Evolutionary conservation across 2,329 filamentous ascomycete species (phyloP).

Genomic region (Paramyrothecium sp.): DNA sequence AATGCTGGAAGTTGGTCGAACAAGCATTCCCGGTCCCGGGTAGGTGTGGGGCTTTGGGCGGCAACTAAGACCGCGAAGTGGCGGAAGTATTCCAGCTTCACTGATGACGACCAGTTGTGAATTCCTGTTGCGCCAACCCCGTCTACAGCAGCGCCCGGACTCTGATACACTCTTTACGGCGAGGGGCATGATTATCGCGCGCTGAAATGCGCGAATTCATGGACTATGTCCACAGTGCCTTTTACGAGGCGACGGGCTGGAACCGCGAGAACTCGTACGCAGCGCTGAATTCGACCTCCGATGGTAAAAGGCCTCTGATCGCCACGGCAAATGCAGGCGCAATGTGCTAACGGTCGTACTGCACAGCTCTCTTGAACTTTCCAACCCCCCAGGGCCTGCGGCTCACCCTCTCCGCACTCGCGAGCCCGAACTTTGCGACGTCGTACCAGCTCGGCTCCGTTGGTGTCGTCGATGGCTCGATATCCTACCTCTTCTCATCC

Average conservation of each 20-base stretch:
- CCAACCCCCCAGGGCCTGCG: slow-evolving; percentile 80
- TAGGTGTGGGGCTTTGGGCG: too few relatives aligned
- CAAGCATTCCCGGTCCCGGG: too few relatives aligned
- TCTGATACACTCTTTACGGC: slow-evolving; percentile 2
- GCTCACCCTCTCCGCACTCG: slow-evolving; percentile 85
- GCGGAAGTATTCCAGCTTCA: too few relatives aligned
- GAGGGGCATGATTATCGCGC: slow-evolving; percentile 24
- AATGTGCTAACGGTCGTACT: slow-evolving; percentile 14
- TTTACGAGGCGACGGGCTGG: slow-evolving; percentile 85
- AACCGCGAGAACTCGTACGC: slow-evolving; percentile 91
- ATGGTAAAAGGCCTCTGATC: slow-evolving; percentile 52
- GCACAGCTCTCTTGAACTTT: slow-evolving; percentile 79
- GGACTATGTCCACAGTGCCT: slow-evolving; percentile 92
- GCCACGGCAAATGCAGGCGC: not conserved
- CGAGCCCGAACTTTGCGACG: slow-evolving; percentile 89
- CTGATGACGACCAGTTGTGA: too few relatives aligned
- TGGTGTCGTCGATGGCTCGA: slow-evolving; percentile 91
- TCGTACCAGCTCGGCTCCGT: slow-evolving; percentile 89
- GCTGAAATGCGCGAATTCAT: slow-evolving; percentile 87
- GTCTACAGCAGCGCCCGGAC: too few relatives aligned
- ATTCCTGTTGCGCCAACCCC: too few relatives aligned
- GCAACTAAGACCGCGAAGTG: too few relatives aligned
- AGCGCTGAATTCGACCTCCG: slow-evolving; percentile 77
- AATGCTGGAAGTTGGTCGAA: too few relatives aligned
- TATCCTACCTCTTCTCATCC: slow-evolving; percentile 94